Conservation (phyloP, 2,329 filamentous ascomycete genomes). For the Uncinocarpus reesii region DNA sequence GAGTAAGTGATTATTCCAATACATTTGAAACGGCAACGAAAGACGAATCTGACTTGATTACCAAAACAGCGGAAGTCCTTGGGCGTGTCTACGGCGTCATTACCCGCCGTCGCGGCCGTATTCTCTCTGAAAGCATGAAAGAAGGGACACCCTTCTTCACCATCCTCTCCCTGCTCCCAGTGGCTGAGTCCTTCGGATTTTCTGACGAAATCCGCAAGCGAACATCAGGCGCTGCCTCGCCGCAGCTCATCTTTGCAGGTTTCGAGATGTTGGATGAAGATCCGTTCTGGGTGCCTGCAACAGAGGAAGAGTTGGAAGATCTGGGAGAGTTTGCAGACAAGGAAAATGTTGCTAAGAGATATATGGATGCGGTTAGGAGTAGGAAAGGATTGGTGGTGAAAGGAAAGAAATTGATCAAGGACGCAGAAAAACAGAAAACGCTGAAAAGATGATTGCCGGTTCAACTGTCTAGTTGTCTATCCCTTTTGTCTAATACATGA, state of each 20-base stretch:
- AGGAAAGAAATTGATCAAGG: slow-evolving; percentile 60
- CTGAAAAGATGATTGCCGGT: slow-evolving; percentile 44
- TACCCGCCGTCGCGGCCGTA: slow-evolving; percentile 80
- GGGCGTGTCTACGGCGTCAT: slow-evolving; percentile 95
- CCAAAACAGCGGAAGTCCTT: slow-evolving; percentile 63
- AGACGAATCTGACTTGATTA: slow-evolving; percentile 18
- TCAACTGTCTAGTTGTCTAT: background rate
- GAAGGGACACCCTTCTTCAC: slow-evolving; percentile 96
- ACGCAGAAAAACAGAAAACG: slow-evolving; percentile 86
- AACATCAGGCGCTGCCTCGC: slow-evolving; percentile 78
- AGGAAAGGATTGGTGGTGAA: slow-evolving; percentile 82
- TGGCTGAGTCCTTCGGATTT: slow-evolving; percentile 93
- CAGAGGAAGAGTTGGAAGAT: slow-evolving; percentile 93
- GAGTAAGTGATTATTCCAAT: slow-evolving; percentile 42
- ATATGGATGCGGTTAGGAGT: slow-evolving; percentile 79
- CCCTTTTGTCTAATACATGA: background rate
- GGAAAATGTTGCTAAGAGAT: slow-evolving; percentile 92
- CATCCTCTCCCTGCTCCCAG: slow-evolving; percentile 75
- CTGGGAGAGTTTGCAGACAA: slow-evolving; percentile 83
- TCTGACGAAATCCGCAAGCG: slow-evolving; percentile 92
- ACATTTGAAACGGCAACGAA: background rate
- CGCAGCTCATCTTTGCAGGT: slow-evolving; percentile 85
- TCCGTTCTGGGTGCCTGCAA: slow-evolving; percentile 95
- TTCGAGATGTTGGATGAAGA: slow-evolving; percentile 92
- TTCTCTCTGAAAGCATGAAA: slow-evolving; percentile 83